Evolutionary conservation across 2,329 filamentous ascomycete genomes (phyloP).

Genomic region (Fusarium kyushuense): DNA sequence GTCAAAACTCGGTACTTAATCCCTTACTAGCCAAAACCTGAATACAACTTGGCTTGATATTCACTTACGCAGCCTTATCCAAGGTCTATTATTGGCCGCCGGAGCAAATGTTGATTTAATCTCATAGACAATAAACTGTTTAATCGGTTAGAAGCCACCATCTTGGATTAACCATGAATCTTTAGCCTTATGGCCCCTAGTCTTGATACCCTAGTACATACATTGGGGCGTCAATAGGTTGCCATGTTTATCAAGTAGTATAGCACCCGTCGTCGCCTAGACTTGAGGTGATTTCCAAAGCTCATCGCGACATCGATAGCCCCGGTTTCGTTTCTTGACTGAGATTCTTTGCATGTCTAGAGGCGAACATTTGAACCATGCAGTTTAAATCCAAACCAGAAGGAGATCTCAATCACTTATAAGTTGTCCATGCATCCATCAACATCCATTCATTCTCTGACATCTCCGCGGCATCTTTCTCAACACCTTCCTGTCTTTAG

Average conservation of each 20-base stretch:
- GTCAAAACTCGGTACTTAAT: not conserved
- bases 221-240: not conserved
- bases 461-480: constrained; percentile 36
- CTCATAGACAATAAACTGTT: not conserved
- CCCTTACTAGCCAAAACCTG: not conserved
- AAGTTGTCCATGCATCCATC: constrained; percentile 38
- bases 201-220: not conserved
- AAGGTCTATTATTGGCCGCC: constrained; percentile 22
- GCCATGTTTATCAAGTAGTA: not conserved
- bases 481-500: not conserved
- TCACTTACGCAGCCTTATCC: constrained; percentile 34
- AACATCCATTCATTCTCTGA: not conserved
- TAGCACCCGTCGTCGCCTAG: constrained; percentile 12
- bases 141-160: not conserved
- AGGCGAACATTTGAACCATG: not conserved
- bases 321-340: constrained; percentile 3
- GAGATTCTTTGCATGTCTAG: not conserved
- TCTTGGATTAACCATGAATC: not conserved
- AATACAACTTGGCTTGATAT: not conserved
- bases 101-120: not conserved
- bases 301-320: constrained; percentile 45
- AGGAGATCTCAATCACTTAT: constrained; percentile 32
- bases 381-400: not conserved
- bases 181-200: not conserved
- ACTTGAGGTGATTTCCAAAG: constrained; percentile 44